A percentile compares a stretch with the other conserved stretches of the same genome.
Conservation (phyloP, 768 basidiomycete species). For the Cantharellus anzutake region DNA sequence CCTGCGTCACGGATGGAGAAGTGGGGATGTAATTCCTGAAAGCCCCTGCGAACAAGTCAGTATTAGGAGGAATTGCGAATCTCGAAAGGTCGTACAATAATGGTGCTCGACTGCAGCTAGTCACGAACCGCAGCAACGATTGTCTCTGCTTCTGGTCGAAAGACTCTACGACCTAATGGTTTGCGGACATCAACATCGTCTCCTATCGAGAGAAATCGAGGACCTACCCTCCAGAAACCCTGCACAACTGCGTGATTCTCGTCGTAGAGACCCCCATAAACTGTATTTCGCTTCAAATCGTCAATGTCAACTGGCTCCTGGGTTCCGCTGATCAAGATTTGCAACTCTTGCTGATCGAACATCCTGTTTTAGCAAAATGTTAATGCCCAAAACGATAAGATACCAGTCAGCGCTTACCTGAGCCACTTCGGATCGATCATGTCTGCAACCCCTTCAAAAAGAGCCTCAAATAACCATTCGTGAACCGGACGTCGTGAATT, state of each 20-base stretch:
- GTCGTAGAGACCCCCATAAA: conserved; percentile 67
- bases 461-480: conserved; percentile 17
- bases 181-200: conserved; percentile 1
- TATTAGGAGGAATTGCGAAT: background rate
- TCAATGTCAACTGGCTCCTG: conserved; percentile 70
- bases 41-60: conserved; percentile 31
- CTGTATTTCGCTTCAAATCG: conserved; percentile 57
- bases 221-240: conserved; percentile 63
- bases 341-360: conserved; percentile 95
- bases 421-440: conserved; percentile 88
- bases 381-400: background rate
- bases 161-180: conserved; percentile 43
- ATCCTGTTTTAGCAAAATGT: conserved; percentile 32
- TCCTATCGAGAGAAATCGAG: background rate
- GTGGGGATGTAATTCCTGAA: conserved; percentile 70
- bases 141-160: conserved; percentile 69
- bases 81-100: conserved; percentile 37
- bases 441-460: conserved; percentile 84
- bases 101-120: conserved; percentile 79
- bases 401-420: conserved; percentile 21
- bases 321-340: conserved; percentile 77
- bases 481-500: background rate
- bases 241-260: conserved; percentile 50
- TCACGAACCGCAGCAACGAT: conserved; percentile 73
- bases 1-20: conserved; percentile 80